Conservation (phyloP, 768 basidiomycete species). For the Auriscalpium vulgare region DNA sequence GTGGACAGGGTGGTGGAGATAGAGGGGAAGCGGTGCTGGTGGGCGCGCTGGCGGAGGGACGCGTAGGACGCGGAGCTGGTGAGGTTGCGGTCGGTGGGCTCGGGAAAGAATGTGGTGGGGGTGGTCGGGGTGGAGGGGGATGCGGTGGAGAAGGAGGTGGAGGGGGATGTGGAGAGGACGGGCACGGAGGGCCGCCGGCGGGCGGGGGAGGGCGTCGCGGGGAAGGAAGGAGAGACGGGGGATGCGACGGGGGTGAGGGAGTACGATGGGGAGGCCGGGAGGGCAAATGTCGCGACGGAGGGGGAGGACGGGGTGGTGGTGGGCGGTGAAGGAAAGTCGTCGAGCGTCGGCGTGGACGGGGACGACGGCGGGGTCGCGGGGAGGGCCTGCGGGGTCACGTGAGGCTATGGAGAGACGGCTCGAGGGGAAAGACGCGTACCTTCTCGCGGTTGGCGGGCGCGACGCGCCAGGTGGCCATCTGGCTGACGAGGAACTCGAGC, state of each 20-base stretch:
- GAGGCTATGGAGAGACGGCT: neutral
- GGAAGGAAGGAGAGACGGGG: conserved; percentile 5
- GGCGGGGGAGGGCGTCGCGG: conserved; percentile 4
- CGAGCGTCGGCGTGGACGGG: conserved; percentile 2
- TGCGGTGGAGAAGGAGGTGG: neutral
- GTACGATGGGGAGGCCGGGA: neutral
- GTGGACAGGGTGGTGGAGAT: conserved; percentile 15
- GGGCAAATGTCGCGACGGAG: neutral
- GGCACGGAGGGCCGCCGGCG: neutral
- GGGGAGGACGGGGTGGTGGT: conserved; percentile 8
- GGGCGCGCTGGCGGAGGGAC: conserved; percentile 12
- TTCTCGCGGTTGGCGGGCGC: conserved; percentile 12
- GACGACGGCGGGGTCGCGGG: conserved; percentile 9
- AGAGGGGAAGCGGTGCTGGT: conserved; percentile 11
- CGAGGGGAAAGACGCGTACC: conserved; percentile 1
- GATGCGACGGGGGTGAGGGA: neutral
- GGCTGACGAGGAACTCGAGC: conserved; percentile 28
- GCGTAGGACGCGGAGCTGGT: conserved; percentile 15
- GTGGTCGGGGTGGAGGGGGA: neutral
- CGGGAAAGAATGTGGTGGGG: neutral
- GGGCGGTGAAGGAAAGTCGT: conserved; percentile 7
- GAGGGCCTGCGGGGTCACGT: conserved; percentile 2
- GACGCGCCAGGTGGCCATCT: conserved; percentile 23
- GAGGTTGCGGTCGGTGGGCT: conserved; percentile 9
- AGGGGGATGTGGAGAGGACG: neutral